These are phyloP conservation scores for Nymphaea thermarum DNA, from an alignment of 164 flowering plant genomes.

Conservation along the genomic window DNA sequence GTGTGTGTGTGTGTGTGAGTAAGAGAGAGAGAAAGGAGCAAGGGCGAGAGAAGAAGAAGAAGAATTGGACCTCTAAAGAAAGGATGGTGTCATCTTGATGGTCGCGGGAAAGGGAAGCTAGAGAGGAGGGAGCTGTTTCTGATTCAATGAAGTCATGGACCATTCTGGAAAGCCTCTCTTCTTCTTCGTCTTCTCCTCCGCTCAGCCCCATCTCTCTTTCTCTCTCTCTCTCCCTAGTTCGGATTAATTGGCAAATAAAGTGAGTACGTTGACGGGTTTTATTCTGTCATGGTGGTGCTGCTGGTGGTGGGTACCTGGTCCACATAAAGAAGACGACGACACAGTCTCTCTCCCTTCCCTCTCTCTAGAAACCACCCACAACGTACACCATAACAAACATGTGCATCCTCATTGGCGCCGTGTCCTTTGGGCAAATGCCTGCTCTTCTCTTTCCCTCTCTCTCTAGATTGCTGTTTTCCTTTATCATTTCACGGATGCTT, in stretches of 20 bases:
- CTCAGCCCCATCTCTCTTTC: background rate
- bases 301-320: background rate
- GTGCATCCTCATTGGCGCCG: too few relatives aligned
- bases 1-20: too few relatives aligned
- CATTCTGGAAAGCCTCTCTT: slow-evolving; percentile 43
- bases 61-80: slow-evolving; percentile 7
- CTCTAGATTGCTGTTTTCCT: too few relatives aligned
- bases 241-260: background rate
- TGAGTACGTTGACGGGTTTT: background rate
- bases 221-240: slow-evolving; percentile 2
- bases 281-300: background rate
- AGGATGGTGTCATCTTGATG: background rate
- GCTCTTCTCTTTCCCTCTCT: too few relatives aligned
- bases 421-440: too few relatives aligned
- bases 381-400: too few relatives aligned
- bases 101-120: slow-evolving; percentile 6
- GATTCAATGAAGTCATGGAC: slow-evolving; percentile 51
- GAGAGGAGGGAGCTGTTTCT: slow-evolving; percentile 19
- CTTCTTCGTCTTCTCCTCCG: slow-evolving; percentile 33
- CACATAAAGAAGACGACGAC: too few relatives aligned
- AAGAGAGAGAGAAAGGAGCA: background rate
- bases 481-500: too few relatives aligned
- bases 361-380: too few relatives aligned
- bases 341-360: background rate
- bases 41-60: slow-evolving; percentile 23